Conservation (phyloP, 768 basidiomycete species). For the Phanerodontia chrysosporium region DNA sequence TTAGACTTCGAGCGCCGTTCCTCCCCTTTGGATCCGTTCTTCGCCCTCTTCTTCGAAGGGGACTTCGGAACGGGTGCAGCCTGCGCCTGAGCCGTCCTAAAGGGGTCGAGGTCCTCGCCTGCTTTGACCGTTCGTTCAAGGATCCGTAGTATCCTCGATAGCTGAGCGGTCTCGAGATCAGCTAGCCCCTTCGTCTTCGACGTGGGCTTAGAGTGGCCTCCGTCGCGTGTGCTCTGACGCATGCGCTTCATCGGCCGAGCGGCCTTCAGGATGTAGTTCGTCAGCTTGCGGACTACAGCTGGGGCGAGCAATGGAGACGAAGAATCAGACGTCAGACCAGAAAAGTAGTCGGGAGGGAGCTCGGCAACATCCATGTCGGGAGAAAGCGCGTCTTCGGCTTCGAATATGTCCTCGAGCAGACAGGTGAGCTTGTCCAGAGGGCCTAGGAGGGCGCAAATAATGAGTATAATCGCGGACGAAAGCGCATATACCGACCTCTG, state of each 20-base stretch:
- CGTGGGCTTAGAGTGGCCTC: conserved; percentile 25
- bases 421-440: conserved; percentile 74
- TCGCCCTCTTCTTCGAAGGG: conserved; percentile 25
- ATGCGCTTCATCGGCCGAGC: conserved; percentile 66
- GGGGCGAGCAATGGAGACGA: conserved; percentile 59
- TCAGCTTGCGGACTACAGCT: conserved; percentile 59
- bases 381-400: conserved; percentile 70
- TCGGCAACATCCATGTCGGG: conserved; percentile 47
- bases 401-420: conserved; percentile 81
- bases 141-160: conserved; percentile 69
- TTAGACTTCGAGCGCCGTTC: conserved; percentile 41
- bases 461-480: conserved; percentile 5
- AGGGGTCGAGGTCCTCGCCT: conserved; percentile 74
- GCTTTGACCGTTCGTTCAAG: conserved; percentile 76
- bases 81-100: conserved; percentile 32
- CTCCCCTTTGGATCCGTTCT: conserved; percentile 33
- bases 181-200: conserved; percentile 47
- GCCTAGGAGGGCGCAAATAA: conserved; percentile 33
- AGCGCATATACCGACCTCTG: conserved; percentile 42
- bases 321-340: conserved; percentile 50
- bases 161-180: conserved; percentile 57
- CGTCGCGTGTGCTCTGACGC: conserved; percentile 41
- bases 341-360: conserved; percentile 63
- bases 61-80: conserved; percentile 8
- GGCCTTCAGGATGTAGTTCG: conserved; percentile 63